phyloP scores from a whole-genome alignment of 2,329 filamentous ascomycete species.

The Aureobasidium musti region DNA sequence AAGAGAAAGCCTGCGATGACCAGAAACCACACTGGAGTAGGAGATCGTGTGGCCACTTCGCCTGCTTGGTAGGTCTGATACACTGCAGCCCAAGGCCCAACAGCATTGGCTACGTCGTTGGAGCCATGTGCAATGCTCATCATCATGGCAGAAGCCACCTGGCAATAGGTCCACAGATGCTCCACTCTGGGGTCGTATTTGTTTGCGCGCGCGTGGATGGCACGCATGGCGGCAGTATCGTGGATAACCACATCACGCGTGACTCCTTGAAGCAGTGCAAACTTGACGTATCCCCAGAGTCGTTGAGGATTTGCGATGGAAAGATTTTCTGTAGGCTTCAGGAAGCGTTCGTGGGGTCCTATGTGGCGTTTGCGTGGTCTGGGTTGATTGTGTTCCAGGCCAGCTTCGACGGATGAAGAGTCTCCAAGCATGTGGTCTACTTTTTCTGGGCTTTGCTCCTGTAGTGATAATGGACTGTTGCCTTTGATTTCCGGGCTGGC shows the following conservation, averaged over 20 bases:
- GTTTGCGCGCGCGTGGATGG: conserved; percentile 58
- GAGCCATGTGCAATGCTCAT: conserved; percentile 64
- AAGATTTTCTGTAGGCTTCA: neutral
- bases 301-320: neutral
- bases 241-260: neutral
- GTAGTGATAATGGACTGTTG: neutral
- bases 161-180: conserved; percentile 66
- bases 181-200: conserved; percentile 65
- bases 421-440: neutral
- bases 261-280: neutral
- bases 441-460: neutral
- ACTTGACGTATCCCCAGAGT: neutral
- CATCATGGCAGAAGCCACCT: conserved; percentile 46
- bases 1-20: neutral
- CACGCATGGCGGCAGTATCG: conserved; percentile 51
- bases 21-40: conserved; percentile 53
- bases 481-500: neutral
- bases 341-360: neutral
- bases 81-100: conserved; percentile 65
- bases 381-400: neutral
- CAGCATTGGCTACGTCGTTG: conserved; percentile 66
- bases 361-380: neutral
- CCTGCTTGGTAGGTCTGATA: conserved; percentile 63
- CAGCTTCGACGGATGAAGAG: neutral
- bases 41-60: conserved; percentile 70